These are phyloP conservation scores for Cornus kousa DNA, from an alignment of 148 eudicot genomes.

Conservation along the genomic window DNA sequence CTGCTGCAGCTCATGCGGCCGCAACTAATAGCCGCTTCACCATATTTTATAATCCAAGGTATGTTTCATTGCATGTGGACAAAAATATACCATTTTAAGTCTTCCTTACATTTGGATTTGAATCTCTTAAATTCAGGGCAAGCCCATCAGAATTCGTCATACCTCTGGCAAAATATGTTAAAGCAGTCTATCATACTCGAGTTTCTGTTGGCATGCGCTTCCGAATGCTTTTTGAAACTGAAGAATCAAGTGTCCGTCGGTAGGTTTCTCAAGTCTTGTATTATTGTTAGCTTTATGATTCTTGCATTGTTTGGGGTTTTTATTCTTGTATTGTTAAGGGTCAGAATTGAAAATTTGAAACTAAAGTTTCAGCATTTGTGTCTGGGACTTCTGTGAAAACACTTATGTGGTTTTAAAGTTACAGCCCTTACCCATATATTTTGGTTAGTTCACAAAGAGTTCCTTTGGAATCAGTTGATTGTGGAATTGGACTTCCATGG, in stretches of 20 bases:
- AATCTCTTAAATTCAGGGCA: constrained; percentile 32
- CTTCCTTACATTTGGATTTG: background rate
- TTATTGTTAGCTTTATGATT: background rate
- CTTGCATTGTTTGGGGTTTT: background rate
- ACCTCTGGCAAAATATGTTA: constrained; percentile 46
- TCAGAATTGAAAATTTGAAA: background rate
- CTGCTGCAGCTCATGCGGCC: constrained; percentile 73
- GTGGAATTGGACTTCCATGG: background rate
- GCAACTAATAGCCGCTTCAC: constrained; percentile 60
- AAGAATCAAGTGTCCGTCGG: constrained; percentile 62
- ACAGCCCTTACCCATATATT: background rate
- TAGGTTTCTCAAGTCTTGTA: constrained; percentile 9
- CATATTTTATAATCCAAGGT: constrained; percentile 67
- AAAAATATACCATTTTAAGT: background rate
- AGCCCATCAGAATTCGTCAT: constrained; percentile 53
- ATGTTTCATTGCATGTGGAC: background rate
- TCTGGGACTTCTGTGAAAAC: background rate
- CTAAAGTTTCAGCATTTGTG: background rate
- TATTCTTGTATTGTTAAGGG: background rate
- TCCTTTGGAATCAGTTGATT: background rate
- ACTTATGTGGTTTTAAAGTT: background rate
- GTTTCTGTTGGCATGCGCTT: constrained; percentile 68
- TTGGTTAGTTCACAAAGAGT: background rate
- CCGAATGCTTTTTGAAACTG: constrained; percentile 56
- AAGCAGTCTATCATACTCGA: constrained; percentile 52